Evolutionary conservation across 2,329 filamentous ascomycete species (phyloP), one percentile per base, ranked within the genome.

Genomic region (Nannizziopsis barbatae): DNA sequence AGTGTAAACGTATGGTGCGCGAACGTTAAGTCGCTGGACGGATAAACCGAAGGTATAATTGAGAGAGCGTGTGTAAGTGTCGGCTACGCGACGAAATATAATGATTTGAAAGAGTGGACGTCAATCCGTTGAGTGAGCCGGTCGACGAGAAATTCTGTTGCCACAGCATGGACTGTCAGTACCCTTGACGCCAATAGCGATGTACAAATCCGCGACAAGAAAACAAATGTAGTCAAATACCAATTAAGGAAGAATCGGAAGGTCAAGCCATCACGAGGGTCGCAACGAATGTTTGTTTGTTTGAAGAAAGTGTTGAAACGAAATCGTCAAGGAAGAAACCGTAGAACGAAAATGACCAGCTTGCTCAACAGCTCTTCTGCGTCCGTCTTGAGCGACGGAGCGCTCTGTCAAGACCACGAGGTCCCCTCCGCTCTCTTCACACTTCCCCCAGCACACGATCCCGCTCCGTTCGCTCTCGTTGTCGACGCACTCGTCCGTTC

Each of bases 71-170:
- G 38, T 47, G 36, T n/a, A n/a, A 11, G 17, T 32, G 40, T 44
- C 46, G 46, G 18, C 46, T 43, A 38, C 33, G 46, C 46, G 40
- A 41, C 42, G 36, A 47, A 46, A 41, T 27, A 27, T 31, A 45
- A 47, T n/a, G 40, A 33, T 37, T 44, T 47, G 27, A 55, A 53
- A 10, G 53, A 55, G 45, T 39, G 53, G 51, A 53, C 41, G 51
- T 53, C 47, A 47, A 48, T 52, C 51, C 50, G 42, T 44, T n/a
- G 42, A 49, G 36, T 47, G 45, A 15, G 20, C 31, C 35, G 40
- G 41, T 42, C 33, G 39, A 27, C 41, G 39, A 20, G 49, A 33
- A 32, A 37, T 42, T 20, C 39, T 49, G 14, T 39, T 17, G 18
- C 46, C 38, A 20, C 22, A 49, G 4, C 33, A 38, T 22, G 9